Percentiles rank a stretch among this genome's conserved stretches.
Conservation (phyloP, 352 stramenopile genomes). For the Pythium brachiatum region DNA sequence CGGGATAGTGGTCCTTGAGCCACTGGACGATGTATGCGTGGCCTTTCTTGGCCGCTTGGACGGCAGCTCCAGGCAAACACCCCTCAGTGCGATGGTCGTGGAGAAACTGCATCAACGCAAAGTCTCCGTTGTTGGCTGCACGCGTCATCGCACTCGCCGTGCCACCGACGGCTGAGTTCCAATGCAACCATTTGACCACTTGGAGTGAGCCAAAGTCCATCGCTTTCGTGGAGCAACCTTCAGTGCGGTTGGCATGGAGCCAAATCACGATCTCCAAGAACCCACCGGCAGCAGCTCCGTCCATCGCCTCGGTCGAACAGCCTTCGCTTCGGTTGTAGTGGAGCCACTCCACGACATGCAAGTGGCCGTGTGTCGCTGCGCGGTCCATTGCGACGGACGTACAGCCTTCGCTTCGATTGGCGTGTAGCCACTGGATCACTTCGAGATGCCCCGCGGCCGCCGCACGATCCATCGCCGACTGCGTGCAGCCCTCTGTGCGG, state of each 20-base stretch:
- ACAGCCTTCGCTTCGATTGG: constrained; percentile 17
- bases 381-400: constrained; percentile 21
- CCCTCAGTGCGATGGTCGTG: constrained; percentile 17
- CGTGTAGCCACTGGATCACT: constrained; percentile 20
- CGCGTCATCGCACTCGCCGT: constrained; percentile 14
- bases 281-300: constrained; percentile 17
- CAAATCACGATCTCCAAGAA: constrained; percentile 20
- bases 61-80: constrained; percentile 7
- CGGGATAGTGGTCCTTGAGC: constrained; percentile 15
- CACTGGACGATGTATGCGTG: constrained; percentile 21
- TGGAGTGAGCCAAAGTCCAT: constrained; percentile 17
- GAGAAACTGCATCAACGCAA: constrained; percentile 17
- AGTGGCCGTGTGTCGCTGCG: constrained; percentile 4
- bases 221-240: constrained; percentile 18
- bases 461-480: constrained; percentile 20
- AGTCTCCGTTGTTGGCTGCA: constrained; percentile 14
- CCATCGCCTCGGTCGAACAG: constrained; percentile 19
- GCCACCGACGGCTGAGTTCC: constrained; percentile 13
- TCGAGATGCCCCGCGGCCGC: constrained; percentile 9
- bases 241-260: constrained; percentile 12
- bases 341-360: constrained; percentile 18
- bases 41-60: constrained; percentile 17
- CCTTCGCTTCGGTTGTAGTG: constrained; percentile 17
- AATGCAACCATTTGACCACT: constrained; percentile 22
- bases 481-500: constrained; percentile 17